Percentiles rank a stretch among this genome's conserved stretches.
Evolutionary conservation across 192 early-diverging fungal species (phyloP).

Genomic region (Entrophospora sp.): DNA sequence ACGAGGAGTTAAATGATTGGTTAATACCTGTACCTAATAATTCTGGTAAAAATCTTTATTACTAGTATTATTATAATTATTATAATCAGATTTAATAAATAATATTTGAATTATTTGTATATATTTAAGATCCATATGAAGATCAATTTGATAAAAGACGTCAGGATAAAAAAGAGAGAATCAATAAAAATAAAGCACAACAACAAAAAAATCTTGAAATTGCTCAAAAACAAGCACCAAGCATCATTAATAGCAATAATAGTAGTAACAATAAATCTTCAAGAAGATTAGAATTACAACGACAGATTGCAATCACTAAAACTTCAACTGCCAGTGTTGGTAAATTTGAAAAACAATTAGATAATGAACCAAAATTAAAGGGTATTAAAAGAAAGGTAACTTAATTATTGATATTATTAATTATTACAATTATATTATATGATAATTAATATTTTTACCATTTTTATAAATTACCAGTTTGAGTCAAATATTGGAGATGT

Average conservation of each 20-base stretch:
- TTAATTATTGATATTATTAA: neutral
- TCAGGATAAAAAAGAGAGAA: slow-evolving; percentile 81
- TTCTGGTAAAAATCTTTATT: slow-evolving; percentile 22
- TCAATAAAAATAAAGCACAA: slow-evolving; percentile 83
- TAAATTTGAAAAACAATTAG: slow-evolving; percentile 76
- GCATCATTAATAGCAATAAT: slow-evolving; percentile 34
- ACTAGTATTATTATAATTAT: no score
- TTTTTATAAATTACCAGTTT: slow-evolving; percentile 34
- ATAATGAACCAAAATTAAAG: slow-evolving; percentile 81
- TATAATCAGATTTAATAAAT: no score
- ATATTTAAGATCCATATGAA: slow-evolving; percentile 78
- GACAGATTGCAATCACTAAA: slow-evolving; percentile 66
- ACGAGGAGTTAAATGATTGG: slow-evolving; percentile 82
- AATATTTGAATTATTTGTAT: no score
- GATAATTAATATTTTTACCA: neutral
- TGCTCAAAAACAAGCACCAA: slow-evolving; percentile 34
- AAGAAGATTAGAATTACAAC: slow-evolving; percentile 67
- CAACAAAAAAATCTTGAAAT: slow-evolving; percentile 73
- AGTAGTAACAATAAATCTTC: slow-evolving; percentile 43
- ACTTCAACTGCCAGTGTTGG: slow-evolving; percentile 84
- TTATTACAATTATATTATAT: neutral
- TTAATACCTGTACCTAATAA: slow-evolving; percentile 82
- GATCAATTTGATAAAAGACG: slow-evolving; percentile 75
- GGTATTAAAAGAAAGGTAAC: slow-evolving; percentile 54
- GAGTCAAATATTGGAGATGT: slow-evolving; percentile 51